Evolutionary conservation across 2,329 filamentous ascomycete species (phyloP), one percentile per base, ranked within the genome.

Genomic region (Pseudocercospora ulei): DNA sequence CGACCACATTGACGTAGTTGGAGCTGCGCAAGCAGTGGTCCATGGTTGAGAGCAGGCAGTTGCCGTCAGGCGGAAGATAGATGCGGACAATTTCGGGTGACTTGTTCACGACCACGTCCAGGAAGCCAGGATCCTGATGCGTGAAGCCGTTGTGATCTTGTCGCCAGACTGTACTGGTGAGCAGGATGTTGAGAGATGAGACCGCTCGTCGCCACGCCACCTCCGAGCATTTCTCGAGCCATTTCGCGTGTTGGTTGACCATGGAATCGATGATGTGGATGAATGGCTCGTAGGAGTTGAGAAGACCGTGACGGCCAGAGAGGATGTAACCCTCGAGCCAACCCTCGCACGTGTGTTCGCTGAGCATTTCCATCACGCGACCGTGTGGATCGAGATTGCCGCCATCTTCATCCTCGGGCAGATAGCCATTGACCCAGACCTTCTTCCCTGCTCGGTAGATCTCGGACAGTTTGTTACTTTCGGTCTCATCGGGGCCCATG

Each of bases 201-300:
- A 86, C 66, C 59, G 78, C 78, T 51, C 69, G 73, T 35, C 82
- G 75, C 82, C 82, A 87, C 53, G 81, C 75, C 12, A 86, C 77
- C 55, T 86, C 81, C n/a, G 77, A 66, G 49, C 76, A 82, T 64
- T 86, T 87, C 60, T 87, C 81, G 35, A 86, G 72, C 81, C 81
- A 86, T 61, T 87, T 87, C 67, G 80, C 84, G 63, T 87, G 81
- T 65, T 84, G 81, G 59, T 84, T 85, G 44, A 87, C 81, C 81
- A 87, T 87, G 1, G 78, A 83, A 60, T 86, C 80, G 52, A 87
- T 84, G 53, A 87, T 75, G 56, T 86, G 80, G 43, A 86, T 82
- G 56, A 87, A 87, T 0, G 81, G 80, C 60, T 87, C 82, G 63
- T 87, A 87, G 56, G 76, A 81, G 69, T 85, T 86, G 43, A 87